These are phyloP conservation scores for Boletus vermiculosoides DNA, from an alignment of 768 basidiomycete genomes.

Conservation along the genomic window DNA sequence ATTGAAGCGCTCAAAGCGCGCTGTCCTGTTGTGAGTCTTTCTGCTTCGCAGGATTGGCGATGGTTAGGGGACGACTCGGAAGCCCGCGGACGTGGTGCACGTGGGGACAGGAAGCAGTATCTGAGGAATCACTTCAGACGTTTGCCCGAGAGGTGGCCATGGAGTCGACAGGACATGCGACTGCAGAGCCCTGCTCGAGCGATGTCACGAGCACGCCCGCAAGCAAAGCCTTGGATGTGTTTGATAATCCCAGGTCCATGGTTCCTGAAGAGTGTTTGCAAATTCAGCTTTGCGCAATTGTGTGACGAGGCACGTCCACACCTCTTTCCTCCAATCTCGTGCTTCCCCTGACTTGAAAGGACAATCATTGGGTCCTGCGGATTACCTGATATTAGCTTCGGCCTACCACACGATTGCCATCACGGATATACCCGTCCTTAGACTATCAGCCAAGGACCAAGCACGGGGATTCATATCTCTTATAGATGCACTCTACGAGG, in stretches of 20 bases:
- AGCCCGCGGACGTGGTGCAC: background rate
- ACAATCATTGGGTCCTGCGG: background rate
- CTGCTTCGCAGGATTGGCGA: constrained; percentile 44
- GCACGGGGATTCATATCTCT: constrained; percentile 59
- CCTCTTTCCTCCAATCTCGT: background rate
- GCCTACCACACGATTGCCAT: constrained; percentile 42
- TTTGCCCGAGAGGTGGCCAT: background rate
- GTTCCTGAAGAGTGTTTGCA: background rate
- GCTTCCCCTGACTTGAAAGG: background rate
- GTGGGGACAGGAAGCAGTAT: background rate
- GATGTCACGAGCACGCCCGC: background rate
- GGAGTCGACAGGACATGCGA: background rate
- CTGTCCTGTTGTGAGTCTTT: constrained; percentile 40
- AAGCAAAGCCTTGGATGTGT: background rate
- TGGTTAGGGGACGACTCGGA: constrained; percentile 3
- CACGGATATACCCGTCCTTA: constrained; percentile 19
- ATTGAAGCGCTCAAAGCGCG: constrained; percentile 24
- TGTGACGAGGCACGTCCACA: constrained; percentile 37
- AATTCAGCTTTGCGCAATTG: constrained; percentile 22
- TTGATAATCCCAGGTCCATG: background rate
- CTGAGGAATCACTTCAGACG: background rate
- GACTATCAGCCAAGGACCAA: constrained; percentile 52
- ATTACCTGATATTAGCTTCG: background rate
- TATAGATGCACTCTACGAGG: constrained; percentile 48
- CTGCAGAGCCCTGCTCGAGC: background rate